Evolutionary conservation across 2,329 filamentous ascomycete genomes (phyloP).

Genomic region (Pseudogymnoascus sp.): DNA sequence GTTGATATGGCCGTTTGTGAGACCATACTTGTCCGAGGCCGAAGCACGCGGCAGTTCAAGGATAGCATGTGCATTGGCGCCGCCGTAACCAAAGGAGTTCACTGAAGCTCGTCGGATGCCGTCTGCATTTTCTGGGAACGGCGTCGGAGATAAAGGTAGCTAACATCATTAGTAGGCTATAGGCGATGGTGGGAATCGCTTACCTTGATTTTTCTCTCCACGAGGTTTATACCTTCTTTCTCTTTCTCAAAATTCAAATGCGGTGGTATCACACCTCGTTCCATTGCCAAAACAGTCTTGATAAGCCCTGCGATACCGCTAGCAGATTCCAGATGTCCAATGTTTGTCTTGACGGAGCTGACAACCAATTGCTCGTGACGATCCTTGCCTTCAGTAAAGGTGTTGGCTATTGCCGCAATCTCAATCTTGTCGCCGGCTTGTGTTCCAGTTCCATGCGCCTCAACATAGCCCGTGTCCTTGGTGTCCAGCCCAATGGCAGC

Average conservation of each 20-base stretch:
- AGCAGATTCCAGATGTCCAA: slow-evolving; percentile 23
- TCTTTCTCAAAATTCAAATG: slow-evolving; percentile 28
- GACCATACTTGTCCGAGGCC: neutral
- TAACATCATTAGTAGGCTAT: neutral
- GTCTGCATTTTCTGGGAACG: slow-evolving; percentile 2
- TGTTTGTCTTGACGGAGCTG: slow-evolving; percentile 21
- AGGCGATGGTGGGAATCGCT: neutral
- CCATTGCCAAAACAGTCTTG: slow-evolving; percentile 24
- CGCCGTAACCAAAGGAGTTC: slow-evolving; percentile 34
- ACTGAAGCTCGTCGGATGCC: slow-evolving; percentile 14
- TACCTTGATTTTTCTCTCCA: slow-evolving; percentile 32
- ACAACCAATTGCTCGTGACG: slow-evolving; percentile 11
- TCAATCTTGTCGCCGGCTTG: slow-evolving; percentile 16
- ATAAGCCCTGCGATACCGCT: slow-evolving; percentile 19
- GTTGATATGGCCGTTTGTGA: neutral
- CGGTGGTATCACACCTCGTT: slow-evolving; percentile 24
- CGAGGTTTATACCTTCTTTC: slow-evolving; percentile 31
- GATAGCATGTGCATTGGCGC: slow-evolving; percentile 38
- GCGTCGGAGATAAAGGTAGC: neutral
- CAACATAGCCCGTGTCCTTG: slow-evolving; percentile 14
- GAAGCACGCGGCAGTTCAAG: slow-evolving; percentile 19
- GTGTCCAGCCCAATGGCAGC: slow-evolving; percentile 11
- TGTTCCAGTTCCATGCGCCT: slow-evolving; percentile 11
- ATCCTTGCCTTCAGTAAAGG: slow-evolving; percentile 17
- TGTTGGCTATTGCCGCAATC: slow-evolving; percentile 12